Conservation (phyloP, 2,329 filamentous ascomycete species). For the Clonostachys solani region DNA sequence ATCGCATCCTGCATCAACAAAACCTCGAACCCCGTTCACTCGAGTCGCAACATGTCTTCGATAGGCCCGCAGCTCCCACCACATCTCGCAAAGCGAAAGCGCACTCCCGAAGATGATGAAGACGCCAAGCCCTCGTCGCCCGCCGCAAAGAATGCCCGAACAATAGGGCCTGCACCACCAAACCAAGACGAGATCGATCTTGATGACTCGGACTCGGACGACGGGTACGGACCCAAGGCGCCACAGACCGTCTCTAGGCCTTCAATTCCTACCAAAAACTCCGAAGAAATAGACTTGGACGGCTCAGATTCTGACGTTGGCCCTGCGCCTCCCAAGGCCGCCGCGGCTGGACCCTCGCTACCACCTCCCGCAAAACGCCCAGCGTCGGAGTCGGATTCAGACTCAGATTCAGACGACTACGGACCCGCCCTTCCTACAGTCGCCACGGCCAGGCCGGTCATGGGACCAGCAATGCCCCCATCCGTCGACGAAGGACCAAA, state of each 20-base stretch:
- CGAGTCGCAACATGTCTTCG: slow-evolving; percentile 50
- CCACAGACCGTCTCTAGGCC: slow-evolving; percentile 11
- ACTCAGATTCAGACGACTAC: slow-evolving; percentile 45
- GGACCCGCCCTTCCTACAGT: slow-evolving; percentile 54
- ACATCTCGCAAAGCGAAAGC: slow-evolving; percentile 61
- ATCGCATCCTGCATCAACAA: background rate
- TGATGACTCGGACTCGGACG: slow-evolving; percentile 32
- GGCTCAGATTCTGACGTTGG: slow-evolving; percentile 25
- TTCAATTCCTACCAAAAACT: slow-evolving; percentile 17
- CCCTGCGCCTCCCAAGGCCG: slow-evolving; percentile 23
- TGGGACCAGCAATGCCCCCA: slow-evolving; percentile 25
- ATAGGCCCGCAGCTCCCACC: slow-evolving; percentile 69
- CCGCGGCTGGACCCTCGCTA: slow-evolving; percentile 34
- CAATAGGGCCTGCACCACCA: slow-evolving; percentile 14
- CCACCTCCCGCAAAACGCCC: slow-evolving; percentile 6
- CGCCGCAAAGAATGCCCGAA: slow-evolving; percentile 37
- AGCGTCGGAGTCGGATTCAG: slow-evolving; percentile 27
- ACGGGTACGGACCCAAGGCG: slow-evolving; percentile 33
- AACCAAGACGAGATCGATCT: slow-evolving; percentile 46
- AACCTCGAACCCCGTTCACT: background rate
- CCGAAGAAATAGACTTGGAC: slow-evolving; percentile 34
- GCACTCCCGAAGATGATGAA: slow-evolving; percentile 37
- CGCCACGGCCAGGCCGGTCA: slow-evolving; percentile 31
- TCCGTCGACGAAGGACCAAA: slow-evolving; percentile 41
- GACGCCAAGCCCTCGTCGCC: slow-evolving; percentile 17